A percentile compares a stretch with the other conserved stretches of the same genome.
phyloP scores from a whole-genome alignment of 2,329 filamentous ascomycete genomes.

The Teratosphaeria destructans region DNA sequence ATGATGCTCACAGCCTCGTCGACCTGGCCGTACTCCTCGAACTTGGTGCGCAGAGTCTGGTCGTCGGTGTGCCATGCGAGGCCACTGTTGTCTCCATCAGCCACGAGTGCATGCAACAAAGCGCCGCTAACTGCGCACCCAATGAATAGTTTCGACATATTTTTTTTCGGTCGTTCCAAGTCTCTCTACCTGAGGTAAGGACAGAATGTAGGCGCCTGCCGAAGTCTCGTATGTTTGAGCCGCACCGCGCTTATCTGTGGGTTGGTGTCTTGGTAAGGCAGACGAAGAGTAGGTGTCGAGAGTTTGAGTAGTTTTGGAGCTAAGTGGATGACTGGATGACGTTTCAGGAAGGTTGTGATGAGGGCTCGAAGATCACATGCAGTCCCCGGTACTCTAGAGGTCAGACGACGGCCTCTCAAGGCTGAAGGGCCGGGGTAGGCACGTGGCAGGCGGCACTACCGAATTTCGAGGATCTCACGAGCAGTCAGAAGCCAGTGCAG shows the following conservation, averaged over 20 bases:
- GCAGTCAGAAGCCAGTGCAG: background rate
- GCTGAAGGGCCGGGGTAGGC: background rate
- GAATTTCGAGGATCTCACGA: background rate
- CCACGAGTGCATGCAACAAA: constrained; percentile 4
- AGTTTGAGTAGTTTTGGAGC: background rate
- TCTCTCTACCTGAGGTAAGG: constrained; percentile 20
- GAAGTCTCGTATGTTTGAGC: background rate
- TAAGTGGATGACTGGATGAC: background rate
- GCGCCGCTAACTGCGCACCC: constrained; percentile 50
- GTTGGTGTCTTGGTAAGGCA: background rate
- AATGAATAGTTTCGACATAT: constrained; percentile 90
- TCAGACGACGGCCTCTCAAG: background rate
- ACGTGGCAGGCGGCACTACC: background rate
- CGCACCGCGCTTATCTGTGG: background rate
- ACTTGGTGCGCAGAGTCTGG: constrained; percentile 73
- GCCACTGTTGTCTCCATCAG: constrained; percentile 50
- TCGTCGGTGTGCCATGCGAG: constrained; percentile 98
- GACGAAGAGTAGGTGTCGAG: background rate
- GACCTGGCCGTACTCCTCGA: constrained; percentile 80
- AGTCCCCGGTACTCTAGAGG: background rate
- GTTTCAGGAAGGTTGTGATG: background rate
- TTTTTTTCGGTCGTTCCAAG: constrained; percentile 14
- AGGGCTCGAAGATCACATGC: constrained; percentile 2
- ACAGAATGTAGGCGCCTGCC: constrained; percentile 14
- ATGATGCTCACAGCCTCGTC: constrained; percentile 81